phyloP scores from a whole-genome alignment of 257 asterid species.

The Nicotiana knightiana region DNA sequence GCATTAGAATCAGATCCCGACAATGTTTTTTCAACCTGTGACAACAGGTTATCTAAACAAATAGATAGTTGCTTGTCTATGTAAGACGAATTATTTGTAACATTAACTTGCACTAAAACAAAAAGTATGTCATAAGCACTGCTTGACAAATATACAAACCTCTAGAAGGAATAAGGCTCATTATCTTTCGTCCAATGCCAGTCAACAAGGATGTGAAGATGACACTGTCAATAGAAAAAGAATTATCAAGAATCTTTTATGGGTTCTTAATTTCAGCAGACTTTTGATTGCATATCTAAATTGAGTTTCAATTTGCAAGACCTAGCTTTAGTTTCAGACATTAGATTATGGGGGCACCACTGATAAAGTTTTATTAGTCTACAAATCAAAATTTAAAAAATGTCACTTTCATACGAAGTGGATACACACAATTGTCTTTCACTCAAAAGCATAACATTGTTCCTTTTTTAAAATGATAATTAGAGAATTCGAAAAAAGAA shows the following conservation, averaged over 20 bases:
- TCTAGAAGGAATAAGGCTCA: background rate
- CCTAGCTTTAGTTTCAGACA: background rate
- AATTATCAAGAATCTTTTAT: background rate
- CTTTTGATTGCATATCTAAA: background rate
- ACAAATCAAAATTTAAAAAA: background rate
- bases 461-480: background rate
- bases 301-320: background rate
- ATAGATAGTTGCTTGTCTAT: background rate
- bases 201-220: background rate
- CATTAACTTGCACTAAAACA: background rate
- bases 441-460: background rate
- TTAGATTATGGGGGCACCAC: background rate
- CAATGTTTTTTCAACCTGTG: constrained; percentile 32
- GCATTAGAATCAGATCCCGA: constrained; percentile 47
- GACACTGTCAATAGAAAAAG: background rate
- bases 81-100: background rate
- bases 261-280: background rate
- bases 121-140: background rate
- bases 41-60: constrained; percentile 14
- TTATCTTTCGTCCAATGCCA: background rate
- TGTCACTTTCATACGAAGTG: background rate
- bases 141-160: background rate
- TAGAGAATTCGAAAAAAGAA: background rate
- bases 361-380: background rate
- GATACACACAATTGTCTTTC: background rate